Evolutionary conservation across 305 asterid genomes (phyloP), one percentile per base, ranked within the genome.

Genomic region (Solanum hybrid): DNA sequence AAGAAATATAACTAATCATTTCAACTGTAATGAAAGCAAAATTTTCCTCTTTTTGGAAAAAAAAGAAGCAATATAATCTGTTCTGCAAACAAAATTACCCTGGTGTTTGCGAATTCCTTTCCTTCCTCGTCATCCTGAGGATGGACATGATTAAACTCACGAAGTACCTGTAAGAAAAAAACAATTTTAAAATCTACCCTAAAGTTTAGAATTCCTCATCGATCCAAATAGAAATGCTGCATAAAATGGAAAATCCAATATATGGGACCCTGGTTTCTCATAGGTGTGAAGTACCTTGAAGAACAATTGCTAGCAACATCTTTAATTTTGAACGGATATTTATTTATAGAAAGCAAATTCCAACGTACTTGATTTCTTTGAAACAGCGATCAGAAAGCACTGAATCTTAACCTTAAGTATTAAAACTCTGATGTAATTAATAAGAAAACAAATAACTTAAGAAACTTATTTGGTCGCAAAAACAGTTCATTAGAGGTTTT

Each of bases 41-140:
- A 20, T 17, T 51, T 51, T 84, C 13, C 87, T 31, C 75, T 31
- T 56, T 84, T 6, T 46, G 17, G 4, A 10, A 36, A 31, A 36
- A 73, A 36, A 73, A 51, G 0, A 56, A 56, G 10, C 4, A 42
- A 82, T 31, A 60, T 7, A 73, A 46, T 46, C 26, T 81, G 35
- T 81, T 72, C 29, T 26, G 22, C 11, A 42, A 88, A 77, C 32
- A 85, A 69, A 90, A 98, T 90, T 96, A 96, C 99, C 91, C 99
- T 94, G 85, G 96, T 93, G 89, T 96, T 92, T 24, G 99, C 89
- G 92, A 97, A 97, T 88, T 97, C 99, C 91, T 96, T 97, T 80
- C 99, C 99, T 91, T 97, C 99, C 4, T 95, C 98, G 38, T 97
- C 99, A 89, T 95, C 97, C 91, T 94, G 98, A 85, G 99, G 99